Conservation (phyloP, 257 asterid genomes). For the Solanum tarijense region DNA sequence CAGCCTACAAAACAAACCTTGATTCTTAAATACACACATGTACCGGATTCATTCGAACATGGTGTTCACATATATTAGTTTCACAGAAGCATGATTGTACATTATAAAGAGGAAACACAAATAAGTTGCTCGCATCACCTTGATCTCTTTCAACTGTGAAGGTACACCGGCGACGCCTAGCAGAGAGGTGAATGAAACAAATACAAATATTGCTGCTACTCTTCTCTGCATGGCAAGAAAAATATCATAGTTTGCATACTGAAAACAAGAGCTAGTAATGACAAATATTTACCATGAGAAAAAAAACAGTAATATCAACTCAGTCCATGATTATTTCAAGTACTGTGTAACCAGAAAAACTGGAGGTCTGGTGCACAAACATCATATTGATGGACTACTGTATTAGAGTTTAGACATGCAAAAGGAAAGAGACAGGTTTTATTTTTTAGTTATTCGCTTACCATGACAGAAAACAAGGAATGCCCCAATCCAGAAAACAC, state of each 20-base stretch:
- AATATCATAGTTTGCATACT: neutral
- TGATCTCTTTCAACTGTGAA: constrained; percentile 79
- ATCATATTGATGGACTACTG: neutral
- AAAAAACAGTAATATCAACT: neutral
- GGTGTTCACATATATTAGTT: neutral
- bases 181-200: constrained; percentile 75
- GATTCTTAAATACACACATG: neutral
- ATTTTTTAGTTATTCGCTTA: constrained; percentile 23
- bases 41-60: neutral
- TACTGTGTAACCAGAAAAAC: neutral
- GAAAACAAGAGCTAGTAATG: neutral
- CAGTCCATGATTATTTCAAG: neutral
- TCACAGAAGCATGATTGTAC: neutral
- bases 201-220: constrained; percentile 76
- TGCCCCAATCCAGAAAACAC: constrained; percentile 87
- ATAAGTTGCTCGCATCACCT: constrained; percentile 37
- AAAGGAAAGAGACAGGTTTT: neutral
- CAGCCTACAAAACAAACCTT: neutral
- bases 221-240: constrained; percentile 51
- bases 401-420: neutral
- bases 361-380: neutral
- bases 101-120: neutral
- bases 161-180: constrained; percentile 82
- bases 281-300: neutral
- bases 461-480: constrained; percentile 89